phyloP scores from a whole-genome alignment of 345 rosid species.

The Eucalyptus regnans region DNA sequence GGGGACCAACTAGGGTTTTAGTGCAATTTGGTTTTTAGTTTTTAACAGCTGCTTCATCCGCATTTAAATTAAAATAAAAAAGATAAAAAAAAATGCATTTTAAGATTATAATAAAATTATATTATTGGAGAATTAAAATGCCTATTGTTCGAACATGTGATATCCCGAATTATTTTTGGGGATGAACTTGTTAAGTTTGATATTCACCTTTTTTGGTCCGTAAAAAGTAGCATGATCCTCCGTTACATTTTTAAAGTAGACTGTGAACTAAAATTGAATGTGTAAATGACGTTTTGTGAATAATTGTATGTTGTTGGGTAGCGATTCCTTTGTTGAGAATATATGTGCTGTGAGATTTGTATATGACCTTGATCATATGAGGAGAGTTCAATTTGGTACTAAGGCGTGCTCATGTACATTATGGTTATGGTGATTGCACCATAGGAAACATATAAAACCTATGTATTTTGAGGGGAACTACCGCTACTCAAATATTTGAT shows the following conservation, averaged over 20 bases:
- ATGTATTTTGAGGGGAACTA: neutral
- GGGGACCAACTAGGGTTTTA: neutral
- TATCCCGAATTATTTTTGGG: neutral
- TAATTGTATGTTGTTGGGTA: neutral
- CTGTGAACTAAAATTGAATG: rapidly evolving
- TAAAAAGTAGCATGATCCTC: neutral
- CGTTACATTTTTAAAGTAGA: neutral
- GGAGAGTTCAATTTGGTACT: neutral
- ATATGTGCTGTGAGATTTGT: neutral
- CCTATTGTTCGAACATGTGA: neutral
- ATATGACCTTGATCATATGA: rapidly evolving
- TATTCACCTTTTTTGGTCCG: neutral
- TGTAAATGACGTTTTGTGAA: neutral
- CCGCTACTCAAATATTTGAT: rapidly evolving
- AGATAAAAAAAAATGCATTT: neutral
- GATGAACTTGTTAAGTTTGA: neutral
- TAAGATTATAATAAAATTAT: neutral
- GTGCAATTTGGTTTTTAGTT: neutral
- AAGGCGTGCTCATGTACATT: rapidly evolving
- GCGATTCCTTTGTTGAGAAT: neutral
- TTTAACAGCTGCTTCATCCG: neutral
- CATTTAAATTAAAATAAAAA: neutral
- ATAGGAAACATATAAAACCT: neutral
- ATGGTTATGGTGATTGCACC: neutral
- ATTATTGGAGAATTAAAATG: neutral